phyloP scores from a whole-genome alignment of 805 yeast species.

The Clavispora vitiphila region DNA sequence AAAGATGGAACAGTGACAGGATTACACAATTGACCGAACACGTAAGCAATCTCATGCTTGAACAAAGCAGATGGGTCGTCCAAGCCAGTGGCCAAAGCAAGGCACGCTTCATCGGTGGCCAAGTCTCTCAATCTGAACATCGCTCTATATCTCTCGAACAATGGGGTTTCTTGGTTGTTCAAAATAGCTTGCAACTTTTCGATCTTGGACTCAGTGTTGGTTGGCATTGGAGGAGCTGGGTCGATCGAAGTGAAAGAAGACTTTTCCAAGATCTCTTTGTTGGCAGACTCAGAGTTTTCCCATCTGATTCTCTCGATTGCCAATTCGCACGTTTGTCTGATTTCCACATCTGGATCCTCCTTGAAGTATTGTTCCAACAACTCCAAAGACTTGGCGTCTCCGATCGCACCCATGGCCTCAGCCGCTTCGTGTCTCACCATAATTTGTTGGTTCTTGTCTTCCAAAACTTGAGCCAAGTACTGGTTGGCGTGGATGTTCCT shows the following conservation, averaged over 20 bases:
- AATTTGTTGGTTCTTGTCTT: constrained; percentile 63
- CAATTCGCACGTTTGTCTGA: constrained; percentile 95
- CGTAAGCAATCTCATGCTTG: constrained; percentile 97
- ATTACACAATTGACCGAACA: constrained; percentile 93
- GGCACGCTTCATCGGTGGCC: constrained; percentile 88
- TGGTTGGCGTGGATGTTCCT: constrained; percentile 77
- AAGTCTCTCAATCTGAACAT: constrained; percentile 97
- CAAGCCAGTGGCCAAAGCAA: constrained; percentile 88
- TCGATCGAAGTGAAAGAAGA: constrained; percentile 85
- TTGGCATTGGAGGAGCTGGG: constrained; percentile 97
- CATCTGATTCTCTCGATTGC: constrained; percentile 93
- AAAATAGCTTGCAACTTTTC: constrained; percentile 61
- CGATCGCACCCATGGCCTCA: constrained; percentile 95
- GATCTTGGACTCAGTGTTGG: constrained; percentile 48
- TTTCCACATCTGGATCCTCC: constrained; percentile 80
- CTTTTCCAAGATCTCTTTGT: constrained; percentile 64
- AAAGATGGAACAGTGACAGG: constrained; percentile 89
- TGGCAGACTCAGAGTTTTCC: constrained; percentile 69
- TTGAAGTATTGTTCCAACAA: constrained; percentile 58
- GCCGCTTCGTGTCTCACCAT: constrained; percentile 99
- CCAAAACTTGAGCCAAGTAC: constrained; percentile 65
- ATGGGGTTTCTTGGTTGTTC: constrained; percentile 70
- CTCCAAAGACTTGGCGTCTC: constrained; percentile 67
- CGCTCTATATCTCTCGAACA: constrained; percentile 94
- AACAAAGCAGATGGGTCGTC: constrained; percentile 87